phyloP scores from a whole-genome alignment of 169 alveolate genomes.

The Plasmodium gaboni region DNA sequence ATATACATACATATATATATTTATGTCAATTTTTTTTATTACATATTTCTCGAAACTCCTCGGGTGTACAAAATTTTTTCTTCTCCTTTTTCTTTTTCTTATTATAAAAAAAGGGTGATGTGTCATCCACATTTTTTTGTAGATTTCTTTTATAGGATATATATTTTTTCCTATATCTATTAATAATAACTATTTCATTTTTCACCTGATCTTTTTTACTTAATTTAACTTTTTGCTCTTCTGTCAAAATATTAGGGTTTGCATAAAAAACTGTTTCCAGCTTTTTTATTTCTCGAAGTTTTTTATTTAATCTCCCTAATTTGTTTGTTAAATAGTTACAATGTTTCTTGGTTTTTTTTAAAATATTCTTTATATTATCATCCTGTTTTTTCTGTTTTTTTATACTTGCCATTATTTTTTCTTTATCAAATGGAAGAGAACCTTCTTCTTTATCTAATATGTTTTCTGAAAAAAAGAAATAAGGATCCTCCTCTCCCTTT shows the following conservation, averaged over 20 bases:
- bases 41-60: conserved; percentile 53
- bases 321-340: conserved; percentile 69
- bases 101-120: conserved; percentile 68
- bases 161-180: conserved; percentile 69
- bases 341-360: conserved; percentile 46
- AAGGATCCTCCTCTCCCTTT: too few species aligned
- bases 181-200: conserved; percentile 67
- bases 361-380: conserved; percentile 19
- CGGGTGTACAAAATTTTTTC: conserved; percentile 41
- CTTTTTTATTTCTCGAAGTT: conserved; percentile 74
- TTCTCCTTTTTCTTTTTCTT: conserved; percentile 47
- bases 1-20: background rate
- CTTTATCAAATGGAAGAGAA: background rate
- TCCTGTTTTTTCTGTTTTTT: conserved; percentile 1
- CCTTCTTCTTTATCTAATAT: background rate
- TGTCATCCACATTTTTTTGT: conserved; percentile 51
- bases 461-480: too few species aligned
- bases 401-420: background rate
- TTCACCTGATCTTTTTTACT: conserved; percentile 73
- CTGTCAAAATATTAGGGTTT: conserved; percentile 62
- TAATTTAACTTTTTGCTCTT: conserved; percentile 52
- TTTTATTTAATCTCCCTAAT: conserved; percentile 71
- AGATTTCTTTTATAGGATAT: conserved; percentile 50
- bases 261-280: conserved; percentile 63
- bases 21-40: conserved; percentile 3